phyloP scores from a whole-genome alignment of 2,329 filamentous ascomycete genomes.

The Corniculantispora saksenae region DNA sequence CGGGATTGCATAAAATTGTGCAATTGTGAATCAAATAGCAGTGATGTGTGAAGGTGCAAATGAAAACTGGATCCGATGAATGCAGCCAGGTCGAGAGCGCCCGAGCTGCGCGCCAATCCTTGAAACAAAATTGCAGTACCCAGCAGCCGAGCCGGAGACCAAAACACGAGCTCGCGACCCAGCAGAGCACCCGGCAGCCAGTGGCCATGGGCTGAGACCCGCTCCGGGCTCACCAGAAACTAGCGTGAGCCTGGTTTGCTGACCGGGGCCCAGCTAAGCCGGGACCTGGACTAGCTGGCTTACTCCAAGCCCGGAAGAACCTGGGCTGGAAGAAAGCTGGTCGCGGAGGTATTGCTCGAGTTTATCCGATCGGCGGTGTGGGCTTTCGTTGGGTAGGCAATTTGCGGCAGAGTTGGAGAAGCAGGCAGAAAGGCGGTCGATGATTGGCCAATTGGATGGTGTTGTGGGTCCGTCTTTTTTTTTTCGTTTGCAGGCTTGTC shows the following conservation, averaged over 20 bases:
- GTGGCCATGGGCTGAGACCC: too few relatives aligned
- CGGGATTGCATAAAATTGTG: slow-evolving; percentile 9
- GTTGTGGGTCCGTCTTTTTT: slow-evolving; percentile 7
- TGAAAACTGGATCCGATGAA: slow-evolving; percentile 11
- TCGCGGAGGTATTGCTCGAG: slow-evolving; percentile 4
- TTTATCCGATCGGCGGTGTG: slow-evolving; percentile 18
- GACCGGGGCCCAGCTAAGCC: slow-evolving; percentile 1
- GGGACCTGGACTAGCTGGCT: slow-evolving; percentile 7
- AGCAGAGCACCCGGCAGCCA: neutral
- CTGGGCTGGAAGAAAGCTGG: neutral
- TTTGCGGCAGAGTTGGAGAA: neutral
- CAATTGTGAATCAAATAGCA: neutral
- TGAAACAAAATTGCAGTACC: slow-evolving; percentile 14
- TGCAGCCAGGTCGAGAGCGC: neutral
- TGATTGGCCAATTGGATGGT: slow-evolving; percentile 14
- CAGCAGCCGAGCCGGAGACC: neutral
- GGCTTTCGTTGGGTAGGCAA: neutral
- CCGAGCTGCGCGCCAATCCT: slow-evolving; percentile 4
- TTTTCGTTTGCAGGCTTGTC: slow-evolving; percentile 8
- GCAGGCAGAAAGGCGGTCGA: slow-evolving; percentile 1
- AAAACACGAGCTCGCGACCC: slow-evolving; percentile 1
- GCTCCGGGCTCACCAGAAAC: neutral
- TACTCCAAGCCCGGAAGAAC: slow-evolving; percentile 2
- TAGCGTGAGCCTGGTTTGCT: neutral
- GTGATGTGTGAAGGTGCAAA: neutral